Percentiles rank a stretch among this genome's conserved stretches.
These are phyloP conservation scores for Coemansia furcata DNA, from an alignment of 192 early-diverging fungal species.

Conservation along the genomic window DNA sequence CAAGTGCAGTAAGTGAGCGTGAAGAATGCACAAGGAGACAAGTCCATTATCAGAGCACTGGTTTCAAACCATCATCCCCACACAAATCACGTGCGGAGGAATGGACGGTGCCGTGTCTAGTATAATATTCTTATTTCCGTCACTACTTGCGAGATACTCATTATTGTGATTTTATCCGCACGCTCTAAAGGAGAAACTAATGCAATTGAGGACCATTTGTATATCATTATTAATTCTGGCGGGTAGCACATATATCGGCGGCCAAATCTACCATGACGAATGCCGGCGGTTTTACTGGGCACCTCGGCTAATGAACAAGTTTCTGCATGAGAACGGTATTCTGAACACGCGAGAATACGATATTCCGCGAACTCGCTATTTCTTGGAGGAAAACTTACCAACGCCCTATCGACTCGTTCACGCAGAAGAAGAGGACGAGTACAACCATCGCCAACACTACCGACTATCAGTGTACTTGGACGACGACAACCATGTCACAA, in stretches of 20 bases:
- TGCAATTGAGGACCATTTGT: not conserved
- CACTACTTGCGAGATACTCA: not conserved
- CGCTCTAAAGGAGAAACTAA: not conserved
- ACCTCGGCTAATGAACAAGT: slow-evolving; percentile 52
- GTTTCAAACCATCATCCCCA: not conserved
- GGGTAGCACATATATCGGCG: slow-evolving; percentile 4
- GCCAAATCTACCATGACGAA: slow-evolving; percentile 46
- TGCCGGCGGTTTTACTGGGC: slow-evolving; percentile 50
- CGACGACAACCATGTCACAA: slow-evolving; percentile 51
- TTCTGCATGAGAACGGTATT: slow-evolving; percentile 44
- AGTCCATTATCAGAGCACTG: not conserved
- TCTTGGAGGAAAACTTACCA: slow-evolving; percentile 37
- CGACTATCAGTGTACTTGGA: slow-evolving; percentile 41
- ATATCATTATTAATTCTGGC: not conserved
- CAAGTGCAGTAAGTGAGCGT: not conserved
- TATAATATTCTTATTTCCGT: not conserved
- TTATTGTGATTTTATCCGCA: not conserved
- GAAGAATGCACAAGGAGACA: not conserved
- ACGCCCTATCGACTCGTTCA: slow-evolving; percentile 44
- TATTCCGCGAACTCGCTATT: slow-evolving; percentile 33
- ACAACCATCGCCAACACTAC: slow-evolving; percentile 50
- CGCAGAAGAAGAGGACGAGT: slow-evolving; percentile 39
- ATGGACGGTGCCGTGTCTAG: not conserved
- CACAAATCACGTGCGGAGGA: not conserved
- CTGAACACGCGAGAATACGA: slow-evolving; percentile 39